phyloP scores from a whole-genome alignment of 371 early-diverging fungal genomes.

The Blyttiomyces sp. region DNA sequence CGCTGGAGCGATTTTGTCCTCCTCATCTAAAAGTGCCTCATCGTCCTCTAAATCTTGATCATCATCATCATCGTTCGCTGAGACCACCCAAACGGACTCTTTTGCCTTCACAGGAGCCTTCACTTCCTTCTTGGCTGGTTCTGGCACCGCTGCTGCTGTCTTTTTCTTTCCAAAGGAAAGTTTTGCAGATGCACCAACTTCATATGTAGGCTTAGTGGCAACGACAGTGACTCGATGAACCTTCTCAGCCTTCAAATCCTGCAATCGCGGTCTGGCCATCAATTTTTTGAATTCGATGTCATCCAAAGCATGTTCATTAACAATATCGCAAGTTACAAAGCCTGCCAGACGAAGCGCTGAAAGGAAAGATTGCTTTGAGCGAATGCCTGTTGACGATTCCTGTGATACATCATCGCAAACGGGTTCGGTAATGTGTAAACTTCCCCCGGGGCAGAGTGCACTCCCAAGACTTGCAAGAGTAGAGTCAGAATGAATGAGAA shows the following conservation, averaged over 20 bases:
- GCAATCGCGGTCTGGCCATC: too few species aligned
- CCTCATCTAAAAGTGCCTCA: slow-evolving; percentile 82
- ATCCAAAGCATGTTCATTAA: too few species aligned
- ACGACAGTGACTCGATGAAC: too few species aligned
- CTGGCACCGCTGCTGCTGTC: slow-evolving; percentile 19
- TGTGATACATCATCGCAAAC: too few species aligned
- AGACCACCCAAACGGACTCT: slow-evolving; percentile 59
- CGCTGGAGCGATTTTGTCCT: slow-evolving; percentile 56
- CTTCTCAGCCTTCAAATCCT: too few species aligned
- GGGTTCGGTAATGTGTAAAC: slow-evolving; percentile 55
- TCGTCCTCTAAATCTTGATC: slow-evolving; percentile 76
- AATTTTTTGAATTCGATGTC: too few species aligned
- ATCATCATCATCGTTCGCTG: slow-evolving; percentile 64
- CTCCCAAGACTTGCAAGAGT: slow-evolving; percentile 48
- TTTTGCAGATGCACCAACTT: slow-evolving; percentile 70
- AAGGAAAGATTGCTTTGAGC: too few species aligned
- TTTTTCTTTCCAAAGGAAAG: slow-evolving; percentile 56
- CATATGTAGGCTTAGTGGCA: slow-evolving; percentile 85
- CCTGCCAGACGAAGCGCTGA: too few species aligned
- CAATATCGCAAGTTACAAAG: too few species aligned
- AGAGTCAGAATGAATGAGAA: too few species aligned
- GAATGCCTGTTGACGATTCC: too few species aligned
- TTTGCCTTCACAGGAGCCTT: slow-evolving; percentile 19
- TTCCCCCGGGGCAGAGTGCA: slow-evolving; percentile 57
- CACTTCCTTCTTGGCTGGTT: not conserved